Evolutionary conservation across 2,329 filamentous ascomycete species (phyloP).

Genomic region (Xylariaceae sp.): DNA sequence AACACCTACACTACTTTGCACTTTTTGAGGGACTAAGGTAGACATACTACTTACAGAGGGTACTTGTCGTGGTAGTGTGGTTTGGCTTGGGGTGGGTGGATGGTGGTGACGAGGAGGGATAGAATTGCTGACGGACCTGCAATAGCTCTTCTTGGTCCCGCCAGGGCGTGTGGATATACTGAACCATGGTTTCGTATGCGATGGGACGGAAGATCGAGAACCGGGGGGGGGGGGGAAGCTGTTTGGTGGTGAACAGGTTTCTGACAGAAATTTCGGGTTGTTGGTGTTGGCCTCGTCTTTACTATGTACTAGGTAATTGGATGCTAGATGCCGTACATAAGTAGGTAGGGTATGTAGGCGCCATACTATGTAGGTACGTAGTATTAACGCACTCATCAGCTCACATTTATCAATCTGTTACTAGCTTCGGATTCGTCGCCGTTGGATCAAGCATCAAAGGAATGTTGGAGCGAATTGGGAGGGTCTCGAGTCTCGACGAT

Average conservation of each 20-base stretch:
- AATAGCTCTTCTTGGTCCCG: slow-evolving; percentile 61
- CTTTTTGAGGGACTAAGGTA: too few relatives aligned
- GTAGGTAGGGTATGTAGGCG: too few relatives aligned
- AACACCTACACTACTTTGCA: too few relatives aligned
- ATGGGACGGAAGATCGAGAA: slow-evolving; percentile 1
- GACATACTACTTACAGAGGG: slow-evolving; percentile 2
- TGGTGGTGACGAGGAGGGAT: slow-evolving; percentile 34
- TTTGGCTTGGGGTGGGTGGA: slow-evolving; percentile 14
- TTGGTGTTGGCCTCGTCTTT: not conserved
- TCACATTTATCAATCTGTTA: not conserved
- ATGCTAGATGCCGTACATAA: too few relatives aligned
- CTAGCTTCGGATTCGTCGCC: not conserved
- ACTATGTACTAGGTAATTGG: not conserved
- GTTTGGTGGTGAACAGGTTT: not conserved
- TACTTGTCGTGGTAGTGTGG: slow-evolving; percentile 1
- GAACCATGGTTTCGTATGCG: slow-evolving; percentile 46
- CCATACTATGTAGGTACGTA: too few relatives aligned
- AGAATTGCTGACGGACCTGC: slow-evolving; percentile 59
- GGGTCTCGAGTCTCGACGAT: not conserved
- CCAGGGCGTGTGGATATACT: slow-evolving; percentile 71
- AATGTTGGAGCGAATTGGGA: not conserved
- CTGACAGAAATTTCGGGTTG: not conserved
- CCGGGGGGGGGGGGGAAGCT: not conserved
- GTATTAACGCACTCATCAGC: not conserved
- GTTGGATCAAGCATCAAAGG: not conserved